Evolutionary conservation across 306 rosid genomes (phyloP).

Genomic region (Cucurbita maxima): DNA sequence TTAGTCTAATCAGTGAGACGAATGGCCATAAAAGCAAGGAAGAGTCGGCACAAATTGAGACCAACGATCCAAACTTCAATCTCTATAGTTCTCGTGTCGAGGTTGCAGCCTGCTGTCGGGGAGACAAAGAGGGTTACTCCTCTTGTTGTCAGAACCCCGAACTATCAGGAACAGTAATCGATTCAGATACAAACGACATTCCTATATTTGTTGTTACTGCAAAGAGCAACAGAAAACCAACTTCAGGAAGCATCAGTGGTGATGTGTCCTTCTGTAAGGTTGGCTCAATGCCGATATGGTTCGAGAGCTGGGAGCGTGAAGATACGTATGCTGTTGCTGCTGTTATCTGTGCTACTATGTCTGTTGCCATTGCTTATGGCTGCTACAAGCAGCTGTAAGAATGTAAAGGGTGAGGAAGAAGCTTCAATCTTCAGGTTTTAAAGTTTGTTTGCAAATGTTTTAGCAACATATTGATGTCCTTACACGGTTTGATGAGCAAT

Average conservation of each 20-base stretch:
- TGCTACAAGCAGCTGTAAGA: constrained; percentile 50
- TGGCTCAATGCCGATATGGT: constrained; percentile 57
- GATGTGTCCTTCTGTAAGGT: constrained; percentile 43
- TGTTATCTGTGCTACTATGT: constrained; percentile 66
- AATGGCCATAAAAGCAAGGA: constrained; percentile 11
- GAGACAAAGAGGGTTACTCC: constrained; percentile 17
- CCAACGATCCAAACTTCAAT: constrained; percentile 5
- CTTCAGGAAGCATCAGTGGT: constrained; percentile 29
- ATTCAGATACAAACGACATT: constrained; percentile 22
- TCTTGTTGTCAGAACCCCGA: constrained; percentile 37
- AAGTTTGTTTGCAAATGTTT: not conserved
- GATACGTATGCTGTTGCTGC: constrained; percentile 78
- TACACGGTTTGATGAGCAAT: too few species aligned
- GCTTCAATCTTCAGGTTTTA: not conserved
- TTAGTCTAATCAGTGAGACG: constrained; percentile 26
- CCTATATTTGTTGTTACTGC: constrained; percentile 23
- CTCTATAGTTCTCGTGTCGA: constrained; percentile 13
- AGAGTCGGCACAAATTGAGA: constrained; percentile 14
- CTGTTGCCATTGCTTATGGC: constrained; percentile 67
- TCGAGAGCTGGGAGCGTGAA: constrained; percentile 81
- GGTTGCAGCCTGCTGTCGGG: constrained; percentile 46
- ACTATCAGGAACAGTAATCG: constrained; percentile 14
- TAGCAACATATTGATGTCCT: too few species aligned
- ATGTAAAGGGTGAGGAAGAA: not conserved
- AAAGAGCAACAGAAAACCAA: constrained; percentile 19